These are phyloP conservation scores for Staphylotrichum tortipilum DNA, from an alignment of 495 filamentous ascomycete genomes.

Conservation along the genomic window DNA sequence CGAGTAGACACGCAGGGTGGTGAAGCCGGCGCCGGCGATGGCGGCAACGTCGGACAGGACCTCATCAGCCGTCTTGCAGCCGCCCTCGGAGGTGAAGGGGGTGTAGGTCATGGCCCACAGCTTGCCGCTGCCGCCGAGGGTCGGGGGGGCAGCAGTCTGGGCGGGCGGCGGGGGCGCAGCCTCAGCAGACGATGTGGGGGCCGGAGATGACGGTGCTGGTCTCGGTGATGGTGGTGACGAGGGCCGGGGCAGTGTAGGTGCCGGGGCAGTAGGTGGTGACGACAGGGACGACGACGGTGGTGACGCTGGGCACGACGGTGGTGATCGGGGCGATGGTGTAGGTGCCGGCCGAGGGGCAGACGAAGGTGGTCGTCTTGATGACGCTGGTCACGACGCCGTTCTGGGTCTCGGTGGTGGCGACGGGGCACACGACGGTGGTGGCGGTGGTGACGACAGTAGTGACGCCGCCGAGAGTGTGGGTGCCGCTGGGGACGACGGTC, in stretches of 20 bases:
- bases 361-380: constrained; percentile 63
- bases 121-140: constrained; percentile 40
- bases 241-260: constrained; percentile 63
- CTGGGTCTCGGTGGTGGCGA: constrained; percentile 56
- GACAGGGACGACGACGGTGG: constrained; percentile 57
- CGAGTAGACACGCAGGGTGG: constrained; percentile 77
- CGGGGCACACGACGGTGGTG: constrained; percentile 67
- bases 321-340: constrained; percentile 72
- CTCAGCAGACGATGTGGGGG: constrained; percentile 47
- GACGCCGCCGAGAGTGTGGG: constrained; percentile 66
- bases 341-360: constrained; percentile 69
- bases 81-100: constrained; percentile 54
- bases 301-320: constrained; percentile 46
- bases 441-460: constrained; percentile 62
- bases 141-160: constrained; percentile 15
- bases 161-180: constrained; percentile 11
- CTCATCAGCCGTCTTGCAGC: constrained; percentile 57
- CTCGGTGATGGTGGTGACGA: constrained; percentile 58
- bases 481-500: constrained; percentile 55
- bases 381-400: constrained; percentile 60
- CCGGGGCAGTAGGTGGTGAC: constrained; percentile 58
- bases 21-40: constrained; percentile 70
- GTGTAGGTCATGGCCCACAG: constrained; percentile 91
- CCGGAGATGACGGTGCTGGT: constrained; percentile 63
- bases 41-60: constrained; percentile 57